Base-by-base conservation (phyloP, 208 protist species). In the Tetramitus jugosus region DNA sequence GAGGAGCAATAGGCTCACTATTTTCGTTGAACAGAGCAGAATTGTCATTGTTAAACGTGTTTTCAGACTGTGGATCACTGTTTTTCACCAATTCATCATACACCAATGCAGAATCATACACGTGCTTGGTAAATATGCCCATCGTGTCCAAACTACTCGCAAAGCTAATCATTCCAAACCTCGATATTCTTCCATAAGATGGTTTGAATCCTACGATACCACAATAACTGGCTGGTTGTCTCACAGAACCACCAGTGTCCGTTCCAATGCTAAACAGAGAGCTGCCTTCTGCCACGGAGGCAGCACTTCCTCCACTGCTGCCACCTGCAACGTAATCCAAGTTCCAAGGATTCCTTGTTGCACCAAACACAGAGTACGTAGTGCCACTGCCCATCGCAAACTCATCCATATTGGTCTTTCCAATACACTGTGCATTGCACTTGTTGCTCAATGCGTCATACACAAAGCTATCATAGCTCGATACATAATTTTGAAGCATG, bases 171-270 rank as follows among this genome's bases (percentile, higher is more conserved):
- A 76, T 43, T 31, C 69, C 69, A 56, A 43, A 60, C 31, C 69
- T 37, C 39, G 31, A 43, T 17, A 26, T 43, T 31, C 10, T 14
- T n/a, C 81, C 81, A 33, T 83, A 78, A 13, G 74, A 75, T 10
- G 81, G 76, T 53, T 78, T 67, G 42, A 83, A 62, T 61, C 81
- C 81, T 3, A 69, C 75, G 40, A 83, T 29, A 29, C 80, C 80
- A 64, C 64, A 79, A 53, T 84, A 76, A 8, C 33, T 46, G 0
- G 79, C 77, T 39, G 81, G 81, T 68, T 78, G 40, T 33, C 81
- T 43, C 23, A 83, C 75, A 79, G 46, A 76, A 35, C 81, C 81
- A 29, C 81, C 81, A n/a, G 81, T 83, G 35, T 83, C 81, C 43
- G 81, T 81, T 7, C 81, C 81, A 29, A 83, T 53, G 17, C 62